Evolutionary conservation across 306 rosid species (phyloP).

Genomic region (Pterocarpus santalinus): DNA sequence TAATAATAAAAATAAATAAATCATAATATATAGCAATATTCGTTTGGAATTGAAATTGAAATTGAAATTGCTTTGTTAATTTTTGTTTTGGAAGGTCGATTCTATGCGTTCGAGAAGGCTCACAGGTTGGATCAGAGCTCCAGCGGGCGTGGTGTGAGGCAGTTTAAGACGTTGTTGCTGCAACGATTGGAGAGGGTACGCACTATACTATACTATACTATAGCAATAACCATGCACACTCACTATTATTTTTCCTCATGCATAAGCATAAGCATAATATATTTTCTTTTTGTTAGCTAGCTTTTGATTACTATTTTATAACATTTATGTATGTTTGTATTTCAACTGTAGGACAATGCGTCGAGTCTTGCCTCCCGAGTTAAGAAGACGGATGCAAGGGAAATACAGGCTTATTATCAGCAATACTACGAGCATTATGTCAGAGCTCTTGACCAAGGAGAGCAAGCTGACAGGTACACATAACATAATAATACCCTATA

Average conservation of each 20-base stretch:
- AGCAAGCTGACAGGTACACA: slow-evolving; percentile 82
- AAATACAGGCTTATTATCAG: slow-evolving; percentile 89
- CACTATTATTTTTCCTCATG: not conserved
- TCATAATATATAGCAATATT: not conserved
- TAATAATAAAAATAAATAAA: not conserved
- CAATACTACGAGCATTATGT: slow-evolving; percentile 93
- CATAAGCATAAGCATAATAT: not conserved
- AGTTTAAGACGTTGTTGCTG: slow-evolving; percentile 83
- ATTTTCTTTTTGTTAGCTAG: no score
- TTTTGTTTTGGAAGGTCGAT: slow-evolving; percentile 70
- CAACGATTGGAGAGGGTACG: slow-evolving; percentile 89
- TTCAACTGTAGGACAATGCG: slow-evolving; percentile 74
- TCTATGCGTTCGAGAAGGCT: slow-evolving; percentile 97
- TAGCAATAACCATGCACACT: no score
- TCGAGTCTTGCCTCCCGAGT: slow-evolving; percentile 75
- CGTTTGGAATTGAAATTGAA: not conserved
- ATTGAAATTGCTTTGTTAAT: not conserved
- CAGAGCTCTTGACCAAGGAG: slow-evolving; percentile 90
- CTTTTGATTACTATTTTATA: not conserved
- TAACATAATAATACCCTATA: not conserved
- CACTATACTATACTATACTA: no score
- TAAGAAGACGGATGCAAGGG: slow-evolving; percentile 96
- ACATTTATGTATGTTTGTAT: no score
- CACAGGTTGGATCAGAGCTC: slow-evolving; percentile 93
- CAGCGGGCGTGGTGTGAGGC: slow-evolving; percentile 96